phyloP scores from a whole-genome alignment of 2,329 filamentous ascomycete genomes.

The Dichotomopilus funicola region DNA sequence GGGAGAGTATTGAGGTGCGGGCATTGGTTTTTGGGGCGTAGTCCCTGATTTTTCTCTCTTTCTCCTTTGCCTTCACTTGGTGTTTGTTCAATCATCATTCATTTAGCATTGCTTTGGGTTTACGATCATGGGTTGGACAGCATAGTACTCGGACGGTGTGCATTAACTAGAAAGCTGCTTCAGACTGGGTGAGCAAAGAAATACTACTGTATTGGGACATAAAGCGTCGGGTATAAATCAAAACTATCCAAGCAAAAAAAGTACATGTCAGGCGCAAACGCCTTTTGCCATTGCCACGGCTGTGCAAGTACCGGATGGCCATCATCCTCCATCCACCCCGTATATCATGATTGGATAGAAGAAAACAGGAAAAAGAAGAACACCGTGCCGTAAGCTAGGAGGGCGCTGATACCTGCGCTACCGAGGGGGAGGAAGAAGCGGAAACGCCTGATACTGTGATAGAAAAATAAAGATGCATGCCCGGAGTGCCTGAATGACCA shows the following conservation, averaged over 20 bases:
- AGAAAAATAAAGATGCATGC: neutral
- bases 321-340: neutral
- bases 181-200: neutral
- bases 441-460: neutral
- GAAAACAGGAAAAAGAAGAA: neutral
- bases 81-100: too few relatives aligned
- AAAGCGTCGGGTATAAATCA: conserved; percentile 16
- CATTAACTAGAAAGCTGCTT: neutral
- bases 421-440: neutral
- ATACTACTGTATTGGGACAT: neutral
- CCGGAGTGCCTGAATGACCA: neutral
- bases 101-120: too few relatives aligned
- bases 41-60: conserved; percentile 9
- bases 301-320: neutral
- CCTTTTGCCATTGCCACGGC: neutral
- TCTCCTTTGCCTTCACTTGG: too few relatives aligned
- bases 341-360: neutral
- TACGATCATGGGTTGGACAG: too few relatives aligned
- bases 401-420: neutral
- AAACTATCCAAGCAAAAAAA: neutral
- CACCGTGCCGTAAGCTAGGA: neutral
- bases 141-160: neutral
- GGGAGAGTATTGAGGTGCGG: conserved; percentile 87
- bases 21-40: conserved; percentile 71
- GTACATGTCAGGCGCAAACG: too few relatives aligned